phyloP scores from a whole-genome alignment of 306 rosid species.

The Alnus rubra region DNA sequence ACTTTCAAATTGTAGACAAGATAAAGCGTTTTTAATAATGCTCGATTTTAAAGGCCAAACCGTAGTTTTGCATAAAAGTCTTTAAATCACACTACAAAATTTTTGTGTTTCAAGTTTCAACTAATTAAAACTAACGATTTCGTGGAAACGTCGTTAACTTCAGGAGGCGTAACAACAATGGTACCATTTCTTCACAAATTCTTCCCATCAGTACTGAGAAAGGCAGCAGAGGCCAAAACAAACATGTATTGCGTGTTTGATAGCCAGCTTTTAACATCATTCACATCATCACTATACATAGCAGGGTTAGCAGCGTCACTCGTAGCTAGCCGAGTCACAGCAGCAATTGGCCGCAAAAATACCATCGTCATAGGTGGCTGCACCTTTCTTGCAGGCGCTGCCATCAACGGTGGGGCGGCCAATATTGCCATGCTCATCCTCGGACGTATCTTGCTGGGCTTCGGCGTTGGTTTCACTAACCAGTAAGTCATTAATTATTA shows the following conservation, averaged over 20 bases:
- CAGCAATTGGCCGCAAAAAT: constrained; percentile 44
- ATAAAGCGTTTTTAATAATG: too few species aligned
- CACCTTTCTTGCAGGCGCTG: constrained; percentile 55
- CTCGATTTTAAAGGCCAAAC: too few species aligned
- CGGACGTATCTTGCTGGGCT: constrained; percentile 71
- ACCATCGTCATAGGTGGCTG: constrained; percentile 61
- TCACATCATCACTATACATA: constrained; percentile 69
- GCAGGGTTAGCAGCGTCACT: constrained; percentile 59
- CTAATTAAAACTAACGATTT: background rate
- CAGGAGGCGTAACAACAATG: constrained; percentile 80
- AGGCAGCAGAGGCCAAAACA: constrained; percentile 27
- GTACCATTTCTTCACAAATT: constrained; percentile 58
- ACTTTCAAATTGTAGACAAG: too few species aligned
- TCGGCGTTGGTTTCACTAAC: constrained; percentile 75
- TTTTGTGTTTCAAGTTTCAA: background rate
- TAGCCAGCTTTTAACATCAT: constrained; percentile 58
- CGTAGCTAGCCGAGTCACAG: constrained; percentile 52
- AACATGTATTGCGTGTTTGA: constrained; percentile 65
- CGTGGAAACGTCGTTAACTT: background rate
- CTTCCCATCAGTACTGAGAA: constrained; percentile 55
- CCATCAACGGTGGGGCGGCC: constrained; percentile 60
- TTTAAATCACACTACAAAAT: background rate
- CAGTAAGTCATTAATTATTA: constrained; percentile 36
- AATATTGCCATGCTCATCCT: constrained; percentile 67
- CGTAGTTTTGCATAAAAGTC: background rate